Base-by-base conservation (phyloP, 192 early-diverging fungal species). In the Nowakowskiella sp. region DNA sequence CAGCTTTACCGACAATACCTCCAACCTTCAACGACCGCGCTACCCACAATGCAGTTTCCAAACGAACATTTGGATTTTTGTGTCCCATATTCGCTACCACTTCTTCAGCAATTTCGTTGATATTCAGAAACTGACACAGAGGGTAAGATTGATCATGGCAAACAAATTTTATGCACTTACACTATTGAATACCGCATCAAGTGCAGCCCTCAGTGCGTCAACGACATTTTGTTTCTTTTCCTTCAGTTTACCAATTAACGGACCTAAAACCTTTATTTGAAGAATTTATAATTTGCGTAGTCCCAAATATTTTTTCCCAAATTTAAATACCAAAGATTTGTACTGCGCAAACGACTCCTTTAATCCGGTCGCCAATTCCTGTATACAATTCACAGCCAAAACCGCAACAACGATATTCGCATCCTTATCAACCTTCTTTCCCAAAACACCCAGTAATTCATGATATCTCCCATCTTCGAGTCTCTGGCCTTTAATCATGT, bases 41-140 rank as follows among this genome's bases (percentile, higher is more conserved):
- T 23, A 95, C 51, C 68, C 86, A 82, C 42, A 79, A 82, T 23
- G 89, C 66, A 1, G 81, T 65, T 56, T 97, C 90, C 24, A 76
- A 71, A 42, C 86, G 71, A 16, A 91, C 84, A 60, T 94, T 88
- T 1, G 97, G 97, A 61, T 98, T 98, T 51, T 97, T 96, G 70
- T 99, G 91, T 4, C 61, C 73, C 13, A 78, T 73, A 0, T 68
- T 79, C 1, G 76, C 70, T 6, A 72, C 61, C 6, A 90, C 60
- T 47, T 94, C 89, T 45, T 94, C 92, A 8, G 84, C 51, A 1
- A 97, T 61, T n/a, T 89, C 86, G 3, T 73, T 43, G 24, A 91
- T 62, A 13, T 75, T 47, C 1, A 52, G 53, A 6, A 51, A 51
- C 32, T 30, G 23, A 44, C 23, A 44, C 25, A 21, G 26, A 21